A percentile compares a stretch with the other conserved stretches of the same genome.
Evolutionary conservation across 2,329 filamentous ascomycete species (phyloP).

Genomic region (Colletotrichum echinochloae): DNA sequence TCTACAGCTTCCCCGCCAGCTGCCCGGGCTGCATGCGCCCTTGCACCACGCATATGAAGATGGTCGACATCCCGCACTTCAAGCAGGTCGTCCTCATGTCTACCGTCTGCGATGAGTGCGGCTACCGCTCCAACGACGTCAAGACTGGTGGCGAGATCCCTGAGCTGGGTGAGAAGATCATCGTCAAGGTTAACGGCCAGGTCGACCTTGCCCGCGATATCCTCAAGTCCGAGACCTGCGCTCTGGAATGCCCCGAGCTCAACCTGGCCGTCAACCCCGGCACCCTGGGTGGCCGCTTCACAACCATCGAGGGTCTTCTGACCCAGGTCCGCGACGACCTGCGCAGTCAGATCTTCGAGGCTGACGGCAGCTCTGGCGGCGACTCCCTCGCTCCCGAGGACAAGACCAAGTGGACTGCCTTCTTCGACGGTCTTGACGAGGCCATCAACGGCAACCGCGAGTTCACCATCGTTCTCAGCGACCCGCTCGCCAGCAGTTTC

Average conservation of each 20-base stretch:
- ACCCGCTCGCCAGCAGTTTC: constrained; percentile 93
- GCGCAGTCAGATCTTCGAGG: constrained; percentile 86
- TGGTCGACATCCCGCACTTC: constrained; percentile 98
- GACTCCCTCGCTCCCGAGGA: constrained; percentile 80
- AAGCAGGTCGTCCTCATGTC: constrained; percentile 97
- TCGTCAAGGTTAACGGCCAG: constrained; percentile 74
- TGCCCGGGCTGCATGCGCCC: constrained; percentile 91
- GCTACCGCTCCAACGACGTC: constrained; percentile 95
- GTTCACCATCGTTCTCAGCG: constrained; percentile 86
- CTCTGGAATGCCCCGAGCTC: constrained; percentile 87
- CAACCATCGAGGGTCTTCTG: constrained; percentile 92
- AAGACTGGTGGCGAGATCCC: constrained; percentile 97
- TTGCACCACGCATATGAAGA: constrained; percentile 97
- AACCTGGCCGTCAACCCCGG: constrained; percentile 90
- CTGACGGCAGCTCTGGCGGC: constrained; percentile 74
- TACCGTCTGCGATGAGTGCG: constrained; percentile 90
- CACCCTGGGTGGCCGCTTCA: constrained; percentile 95
- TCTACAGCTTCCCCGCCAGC: constrained; percentile 91
- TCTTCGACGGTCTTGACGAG: constrained; percentile 81
- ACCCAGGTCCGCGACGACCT: constrained; percentile 94
- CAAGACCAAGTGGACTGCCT: constrained; percentile 79
- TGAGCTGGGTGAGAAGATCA: constrained; percentile 85
- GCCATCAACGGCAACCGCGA: constrained; percentile 84
- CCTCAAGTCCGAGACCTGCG: constrained; percentile 94
- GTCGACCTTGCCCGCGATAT: constrained; percentile 89